These are phyloP conservation scores for Malassezia obtusa DNA, from an alignment of 1,284 basidiomycete genomes.

Conservation along the genomic window DNA sequence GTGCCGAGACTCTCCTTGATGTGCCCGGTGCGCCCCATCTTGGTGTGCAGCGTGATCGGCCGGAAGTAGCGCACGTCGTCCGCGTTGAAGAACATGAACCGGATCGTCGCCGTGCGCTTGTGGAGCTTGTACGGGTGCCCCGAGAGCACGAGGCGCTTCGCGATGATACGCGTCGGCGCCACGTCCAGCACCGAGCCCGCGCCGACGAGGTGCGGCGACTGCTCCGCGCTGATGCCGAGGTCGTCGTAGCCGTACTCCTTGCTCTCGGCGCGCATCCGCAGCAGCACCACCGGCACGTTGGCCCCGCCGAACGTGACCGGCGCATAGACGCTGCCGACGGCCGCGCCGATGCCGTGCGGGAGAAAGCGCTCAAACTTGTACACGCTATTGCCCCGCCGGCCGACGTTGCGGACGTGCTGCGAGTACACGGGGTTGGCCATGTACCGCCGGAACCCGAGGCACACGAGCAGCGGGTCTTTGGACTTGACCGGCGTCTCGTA, in stretches of 20 bases:
- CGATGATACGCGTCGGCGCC: constrained; percentile 71
- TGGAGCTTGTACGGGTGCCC: constrained; percentile 96
- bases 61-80: constrained; percentile 90
- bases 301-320: constrained; percentile 73
- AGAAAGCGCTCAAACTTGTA: constrained; percentile 96
- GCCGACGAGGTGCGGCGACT: constrained; percentile 63
- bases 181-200: constrained; percentile 78
- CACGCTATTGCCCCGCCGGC: constrained; percentile 84
- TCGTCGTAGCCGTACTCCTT: constrained; percentile 40
- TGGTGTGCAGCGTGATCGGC: constrained; percentile 84
- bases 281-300: constrained; percentile 34
- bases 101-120: constrained; percentile 90
- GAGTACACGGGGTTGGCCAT: constrained; percentile 79
- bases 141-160: constrained; percentile 83
- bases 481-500: constrained; percentile 77
- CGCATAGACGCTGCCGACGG: constrained; percentile 64
- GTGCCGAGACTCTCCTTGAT: constrained; percentile 85
- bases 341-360: constrained; percentile 61
- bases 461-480: constrained; percentile 84
- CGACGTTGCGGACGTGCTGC: constrained; percentile 67
- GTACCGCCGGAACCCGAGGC: constrained; percentile 77
- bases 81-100: constrained; percentile 97
- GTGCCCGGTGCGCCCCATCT: constrained; percentile 82
- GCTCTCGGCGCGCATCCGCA: constrained; percentile 24
- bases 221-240: constrained; percentile 33